Evolutionary conservation across 805 yeast species (phyloP).

Genomic region (Nakazawaea wickerhamii): DNA sequence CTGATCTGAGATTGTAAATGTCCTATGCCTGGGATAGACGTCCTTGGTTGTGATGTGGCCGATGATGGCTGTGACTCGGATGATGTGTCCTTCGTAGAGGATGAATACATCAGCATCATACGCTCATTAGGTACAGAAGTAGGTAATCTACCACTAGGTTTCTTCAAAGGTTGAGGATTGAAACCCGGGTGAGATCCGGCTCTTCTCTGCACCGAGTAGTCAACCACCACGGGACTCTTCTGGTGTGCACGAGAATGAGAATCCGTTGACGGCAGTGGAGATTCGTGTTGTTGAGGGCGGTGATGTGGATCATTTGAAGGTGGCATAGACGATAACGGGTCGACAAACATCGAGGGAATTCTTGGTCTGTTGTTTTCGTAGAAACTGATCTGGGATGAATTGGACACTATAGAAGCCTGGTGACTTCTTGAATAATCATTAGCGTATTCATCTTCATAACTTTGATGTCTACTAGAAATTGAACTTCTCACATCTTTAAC

Average conservation of each 20-base stretch:
- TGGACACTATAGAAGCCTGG: conserved; percentile 9
- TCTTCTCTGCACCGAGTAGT: conserved; percentile 11
- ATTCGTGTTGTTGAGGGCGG: conserved; percentile 14
- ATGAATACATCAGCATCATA: conserved; percentile 5
- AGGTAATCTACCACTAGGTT: conserved; percentile 16
- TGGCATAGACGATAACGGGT: conserved; percentile 44
- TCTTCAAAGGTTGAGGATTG: conserved; percentile 7
- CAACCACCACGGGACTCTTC: conserved; percentile 3
- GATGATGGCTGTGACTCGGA: neutral
- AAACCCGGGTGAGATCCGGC: conserved; percentile 16
- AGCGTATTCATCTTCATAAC: conserved; percentile 1
- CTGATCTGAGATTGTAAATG: conserved; percentile 27
- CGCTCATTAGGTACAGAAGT: conserved; percentile 19
- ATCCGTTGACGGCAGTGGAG: conserved; percentile 8
- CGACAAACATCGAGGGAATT: conserved; percentile 42
- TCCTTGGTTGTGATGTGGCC: conserved; percentile 9
- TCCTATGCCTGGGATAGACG: conserved; percentile 18
- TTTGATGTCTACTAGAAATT: neutral
- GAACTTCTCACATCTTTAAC: neutral
- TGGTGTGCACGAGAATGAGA: conserved; percentile 7
- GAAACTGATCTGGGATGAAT: conserved; percentile 13
- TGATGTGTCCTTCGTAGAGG: neutral
- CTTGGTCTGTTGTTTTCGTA: conserved; percentile 27
- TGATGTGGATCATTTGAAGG: conserved; percentile 7
- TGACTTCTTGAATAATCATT: conserved; percentile 4